Evolutionary conservation across 2,329 filamentous ascomycete genomes (phyloP).

Genomic region (Ophioceras dolichostomum): DNA sequence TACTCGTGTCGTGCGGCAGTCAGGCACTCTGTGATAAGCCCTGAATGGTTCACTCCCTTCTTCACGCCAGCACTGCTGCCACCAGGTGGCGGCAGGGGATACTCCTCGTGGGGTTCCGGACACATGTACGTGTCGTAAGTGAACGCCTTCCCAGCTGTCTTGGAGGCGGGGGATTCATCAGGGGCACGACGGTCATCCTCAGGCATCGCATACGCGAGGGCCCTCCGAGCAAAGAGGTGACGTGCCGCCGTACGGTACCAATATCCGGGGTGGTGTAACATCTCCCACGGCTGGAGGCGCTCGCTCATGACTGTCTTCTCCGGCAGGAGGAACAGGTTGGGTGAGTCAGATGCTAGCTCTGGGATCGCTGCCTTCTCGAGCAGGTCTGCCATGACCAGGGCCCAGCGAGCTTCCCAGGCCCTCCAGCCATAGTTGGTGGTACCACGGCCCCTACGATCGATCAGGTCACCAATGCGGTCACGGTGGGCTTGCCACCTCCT

Average conservation of each 20-base stretch:
- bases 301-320: slow-evolving; percentile 48
- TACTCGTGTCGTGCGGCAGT: slow-evolving; percentile 41
- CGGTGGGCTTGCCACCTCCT: slow-evolving; percentile 72
- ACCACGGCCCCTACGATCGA: slow-evolving; percentile 75
- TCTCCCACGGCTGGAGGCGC: slow-evolving; percentile 48
- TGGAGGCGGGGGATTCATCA: slow-evolving; percentile 30
- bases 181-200: slow-evolving; percentile 45
- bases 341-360: slow-evolving; percentile 31
- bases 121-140: slow-evolving; percentile 56
- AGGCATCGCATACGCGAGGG: slow-evolving; percentile 42
- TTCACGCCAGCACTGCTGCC: slow-evolving; percentile 14
- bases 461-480: slow-evolving; percentile 58
- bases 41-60: slow-evolving; percentile 39
- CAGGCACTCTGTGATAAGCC: slow-evolving; percentile 40
- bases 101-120: slow-evolving; percentile 48
- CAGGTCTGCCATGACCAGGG: slow-evolving; percentile 47
- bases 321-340: slow-evolving; percentile 36
- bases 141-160: slow-evolving; percentile 36
- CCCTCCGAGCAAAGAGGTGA: slow-evolving; percentile 40
- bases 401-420: slow-evolving; percentile 78
- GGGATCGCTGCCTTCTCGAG: slow-evolving; percentile 41
- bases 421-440: slow-evolving; percentile 87
- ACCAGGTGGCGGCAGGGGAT: slow-evolving; percentile 25
- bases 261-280: slow-evolving; percentile 54
- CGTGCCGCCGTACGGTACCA: slow-evolving; percentile 51